phyloP scores from a whole-genome alignment of 768 basidiomycete genomes.

The Amanita polypyramis region DNA sequence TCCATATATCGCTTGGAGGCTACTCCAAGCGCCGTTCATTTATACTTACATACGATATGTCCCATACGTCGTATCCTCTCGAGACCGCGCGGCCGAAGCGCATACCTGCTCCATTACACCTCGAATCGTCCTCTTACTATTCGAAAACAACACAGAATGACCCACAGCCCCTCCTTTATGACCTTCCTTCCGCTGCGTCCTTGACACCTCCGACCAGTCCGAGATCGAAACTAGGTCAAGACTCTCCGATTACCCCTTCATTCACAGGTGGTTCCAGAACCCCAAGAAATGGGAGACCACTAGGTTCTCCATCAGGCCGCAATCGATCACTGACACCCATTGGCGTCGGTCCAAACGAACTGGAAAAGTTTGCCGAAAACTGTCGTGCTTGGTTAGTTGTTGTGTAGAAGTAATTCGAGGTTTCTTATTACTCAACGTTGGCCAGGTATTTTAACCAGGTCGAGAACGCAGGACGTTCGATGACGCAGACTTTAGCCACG shows the following conservation, averaged over 20 bases:
- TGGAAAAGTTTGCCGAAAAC: constrained; percentile 68
- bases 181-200: constrained; percentile 52
- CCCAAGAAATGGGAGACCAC: constrained; percentile 38
- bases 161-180: constrained; percentile 62
- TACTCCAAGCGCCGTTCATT: background rate
- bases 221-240: constrained; percentile 26
- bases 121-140: constrained; percentile 35
- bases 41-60: constrained; percentile 26
- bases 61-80: constrained; percentile 44
- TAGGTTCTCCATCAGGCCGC: constrained; percentile 47
- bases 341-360: constrained; percentile 53
- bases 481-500: constrained; percentile 75
- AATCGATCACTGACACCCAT: constrained; percentile 63
- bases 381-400: constrained; percentile 65
- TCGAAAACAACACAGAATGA: constrained; percentile 32
- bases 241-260: constrained; percentile 52
- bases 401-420: constrained; percentile 1
- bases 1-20: background rate
- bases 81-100: constrained; percentile 55
- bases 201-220: constrained; percentile 52
- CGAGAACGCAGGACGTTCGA: constrained; percentile 62
- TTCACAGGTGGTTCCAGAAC: constrained; percentile 39
- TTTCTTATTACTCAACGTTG: constrained; percentile 2
- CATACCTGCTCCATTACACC: constrained; percentile 50
- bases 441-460: constrained; percentile 79